A percentile compares a stretch with the other conserved stretches of the same genome.
Evolutionary conservation across 371 early-diverging fungal species (phyloP).

Genomic region (Rhizopus arrhizus): DNA sequence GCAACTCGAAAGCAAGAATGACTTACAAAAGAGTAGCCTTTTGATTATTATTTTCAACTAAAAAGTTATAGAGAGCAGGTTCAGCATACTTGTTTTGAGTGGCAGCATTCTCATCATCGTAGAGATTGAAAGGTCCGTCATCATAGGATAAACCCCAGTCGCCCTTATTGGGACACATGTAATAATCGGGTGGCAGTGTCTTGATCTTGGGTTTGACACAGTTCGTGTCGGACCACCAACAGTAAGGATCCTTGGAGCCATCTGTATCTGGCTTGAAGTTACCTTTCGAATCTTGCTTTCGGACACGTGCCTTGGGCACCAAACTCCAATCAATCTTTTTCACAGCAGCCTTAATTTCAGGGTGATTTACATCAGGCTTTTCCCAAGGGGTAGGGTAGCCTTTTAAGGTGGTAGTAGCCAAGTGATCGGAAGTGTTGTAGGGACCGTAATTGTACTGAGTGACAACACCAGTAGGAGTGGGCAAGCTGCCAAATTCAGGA

Average conservation of each 20-base stretch:
- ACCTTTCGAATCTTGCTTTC: slow-evolving; percentile 18
- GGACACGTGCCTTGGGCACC: slow-evolving; percentile 44
- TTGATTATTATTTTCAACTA: slow-evolving; percentile 27
- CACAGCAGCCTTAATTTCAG: slow-evolving; percentile 42
- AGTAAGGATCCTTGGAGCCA: slow-evolving; percentile 25
- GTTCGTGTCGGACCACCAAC: slow-evolving; percentile 35
- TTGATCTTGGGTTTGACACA: slow-evolving; percentile 28
- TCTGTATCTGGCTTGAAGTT: slow-evolving; percentile 23
- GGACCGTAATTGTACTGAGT: slow-evolving; percentile 17
- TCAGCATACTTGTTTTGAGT: slow-evolving; percentile 37
- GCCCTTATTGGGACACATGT: slow-evolving; percentile 22
- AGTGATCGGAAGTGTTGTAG: slow-evolving; percentile 6
- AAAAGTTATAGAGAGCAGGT: slow-evolving; percentile 44
- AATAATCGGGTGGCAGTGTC: slow-evolving; percentile 27
- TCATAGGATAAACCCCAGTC: slow-evolving; percentile 40
- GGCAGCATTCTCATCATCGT: slow-evolving; percentile 5
- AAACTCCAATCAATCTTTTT: slow-evolving; percentile 45
- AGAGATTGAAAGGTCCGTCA: slow-evolving; percentile 37
- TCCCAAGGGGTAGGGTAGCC: slow-evolving; percentile 46
- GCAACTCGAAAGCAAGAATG: not conserved
- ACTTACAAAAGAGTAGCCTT: slow-evolving; percentile 41
- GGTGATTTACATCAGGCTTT: slow-evolving; percentile 25
- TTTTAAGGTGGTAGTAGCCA: slow-evolving; percentile 5
- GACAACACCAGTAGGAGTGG: slow-evolving; percentile 13
- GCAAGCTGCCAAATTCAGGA: slow-evolving; percentile 11